These are phyloP conservation scores for Teunomyces kruisii DNA, from an alignment of 805 yeast species.

Conservation along the genomic window DNA sequence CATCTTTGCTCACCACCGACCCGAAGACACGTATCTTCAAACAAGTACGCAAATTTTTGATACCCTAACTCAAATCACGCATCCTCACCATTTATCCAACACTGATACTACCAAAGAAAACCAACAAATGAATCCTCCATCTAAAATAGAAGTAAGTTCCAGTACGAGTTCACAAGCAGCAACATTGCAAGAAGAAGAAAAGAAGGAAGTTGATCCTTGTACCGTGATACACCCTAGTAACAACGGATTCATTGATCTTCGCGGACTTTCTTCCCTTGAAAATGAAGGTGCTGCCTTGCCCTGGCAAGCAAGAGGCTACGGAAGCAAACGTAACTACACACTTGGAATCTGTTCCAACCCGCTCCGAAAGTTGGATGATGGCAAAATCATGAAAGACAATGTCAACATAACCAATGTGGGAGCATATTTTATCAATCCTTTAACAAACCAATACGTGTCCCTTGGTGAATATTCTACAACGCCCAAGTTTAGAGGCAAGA, in stretches of 20 bases:
- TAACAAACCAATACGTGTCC: conserved; percentile 35
- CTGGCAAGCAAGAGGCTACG: conserved; percentile 73
- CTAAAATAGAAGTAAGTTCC: background rate
- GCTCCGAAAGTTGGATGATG: conserved; percentile 44
- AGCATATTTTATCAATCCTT: conserved; percentile 41
- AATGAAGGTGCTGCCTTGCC: conserved; percentile 46
- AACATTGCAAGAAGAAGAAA: conserved; percentile 8
- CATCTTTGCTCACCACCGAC: conserved; percentile 2
- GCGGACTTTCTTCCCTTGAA: conserved; percentile 47
- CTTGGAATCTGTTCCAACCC: conserved; percentile 49
- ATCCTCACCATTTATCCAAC: conserved; percentile 4
- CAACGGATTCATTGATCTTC: conserved; percentile 53
- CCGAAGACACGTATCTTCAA: background rate
- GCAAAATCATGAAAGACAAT: conserved; percentile 37
- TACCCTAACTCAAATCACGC: conserved; percentile 8
- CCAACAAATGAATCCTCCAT: background rate
- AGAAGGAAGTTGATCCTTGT: conserved; percentile 31
- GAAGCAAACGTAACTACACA: conserved; percentile 70
- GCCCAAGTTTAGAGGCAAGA: conserved; percentile 71
- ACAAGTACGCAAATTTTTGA: conserved; percentile 7
- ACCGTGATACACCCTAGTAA: conserved; percentile 37
- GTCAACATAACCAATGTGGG: conserved; percentile 42
- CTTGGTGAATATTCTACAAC: conserved; percentile 53
- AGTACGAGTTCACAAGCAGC: background rate
- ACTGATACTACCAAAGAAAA: background rate